Conservation (phyloP, 2,329 filamentous ascomycete genomes). For the Aureobasidium leucospermi region DNA sequence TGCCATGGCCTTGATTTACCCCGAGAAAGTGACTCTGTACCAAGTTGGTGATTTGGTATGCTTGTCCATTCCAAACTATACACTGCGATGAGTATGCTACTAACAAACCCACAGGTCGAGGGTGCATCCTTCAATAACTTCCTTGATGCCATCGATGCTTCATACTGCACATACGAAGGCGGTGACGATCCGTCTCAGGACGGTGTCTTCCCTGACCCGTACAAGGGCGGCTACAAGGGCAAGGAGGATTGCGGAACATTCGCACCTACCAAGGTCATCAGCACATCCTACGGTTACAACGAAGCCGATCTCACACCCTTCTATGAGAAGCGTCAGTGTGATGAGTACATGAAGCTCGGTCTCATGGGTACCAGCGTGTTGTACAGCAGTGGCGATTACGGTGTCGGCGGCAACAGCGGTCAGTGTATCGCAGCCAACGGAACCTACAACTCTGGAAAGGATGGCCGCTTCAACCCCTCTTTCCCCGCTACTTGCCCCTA, state of each 20-base stretch:
- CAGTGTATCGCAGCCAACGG: slow-evolving; percentile 36
- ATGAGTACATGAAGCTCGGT: slow-evolving; percentile 51
- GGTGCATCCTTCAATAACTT: slow-evolving; percentile 30
- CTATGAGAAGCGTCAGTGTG: slow-evolving; percentile 48
- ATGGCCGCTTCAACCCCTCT: slow-evolving; percentile 38
- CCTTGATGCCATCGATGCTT: slow-evolving; percentile 41
- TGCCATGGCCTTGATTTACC: slow-evolving; percentile 47
- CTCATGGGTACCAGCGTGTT: slow-evolving; percentile 46
- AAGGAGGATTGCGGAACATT: slow-evolving; percentile 40
- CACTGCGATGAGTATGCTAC: too few species aligned
- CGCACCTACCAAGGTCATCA: slow-evolving; percentile 46
- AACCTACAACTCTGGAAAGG: slow-evolving; percentile 22
- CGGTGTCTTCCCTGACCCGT: slow-evolving; percentile 31
- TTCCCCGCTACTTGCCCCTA: slow-evolving; percentile 44
- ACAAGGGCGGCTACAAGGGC: slow-evolving; percentile 30
- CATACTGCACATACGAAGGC: slow-evolving; percentile 36
- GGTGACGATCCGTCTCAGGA: slow-evolving; percentile 34
- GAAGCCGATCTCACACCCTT: slow-evolving; percentile 43
- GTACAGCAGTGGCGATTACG: slow-evolving; percentile 45
- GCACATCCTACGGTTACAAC: slow-evolving; percentile 47
- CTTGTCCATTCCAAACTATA: not conserved
- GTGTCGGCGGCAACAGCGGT: slow-evolving; percentile 26
- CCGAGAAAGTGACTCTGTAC: slow-evolving; percentile 45
- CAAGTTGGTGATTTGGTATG: slow-evolving; percentile 34
- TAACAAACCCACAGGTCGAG: slow-evolving; percentile 21